Conservation (phyloP, 805 yeast genomes). For the Starmerella tilneyi region DNA sequence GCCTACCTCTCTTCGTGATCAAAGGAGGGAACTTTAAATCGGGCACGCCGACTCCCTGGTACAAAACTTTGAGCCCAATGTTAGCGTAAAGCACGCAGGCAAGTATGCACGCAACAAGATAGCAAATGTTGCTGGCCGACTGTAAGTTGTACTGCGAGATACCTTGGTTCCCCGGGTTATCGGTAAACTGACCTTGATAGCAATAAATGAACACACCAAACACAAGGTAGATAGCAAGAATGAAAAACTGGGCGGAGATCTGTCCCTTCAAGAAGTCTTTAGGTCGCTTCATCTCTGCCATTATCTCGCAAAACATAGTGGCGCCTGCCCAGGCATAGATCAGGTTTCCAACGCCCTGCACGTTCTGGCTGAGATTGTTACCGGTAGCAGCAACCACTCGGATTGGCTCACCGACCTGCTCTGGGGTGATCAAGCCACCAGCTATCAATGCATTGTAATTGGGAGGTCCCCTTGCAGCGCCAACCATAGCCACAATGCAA, state of each 20-base stretch:
- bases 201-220: constrained; percentile 38
- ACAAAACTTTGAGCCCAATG: constrained; percentile 38
- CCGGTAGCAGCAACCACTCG: constrained; percentile 4
- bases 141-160: constrained; percentile 30
- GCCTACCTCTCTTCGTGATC: constrained; percentile 31
- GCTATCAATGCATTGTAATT: constrained; percentile 25
- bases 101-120: constrained; percentile 35
- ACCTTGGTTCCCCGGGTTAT: constrained; percentile 36
- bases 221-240: constrained; percentile 35
- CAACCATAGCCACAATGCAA: constrained; percentile 39
- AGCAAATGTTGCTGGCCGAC: constrained; percentile 33
- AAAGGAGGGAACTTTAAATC: constrained; percentile 31
- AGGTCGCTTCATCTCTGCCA: constrained; percentile 42
- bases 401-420: constrained; percentile 2
- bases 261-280: constrained; percentile 42
- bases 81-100: constrained; percentile 42
- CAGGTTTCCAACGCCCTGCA: constrained; percentile 34
- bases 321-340: constrained; percentile 45
- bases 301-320: constrained; percentile 39
- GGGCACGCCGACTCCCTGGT: constrained; percentile 34
- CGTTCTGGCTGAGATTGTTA: constrained; percentile 7
- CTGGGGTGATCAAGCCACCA: neutral
- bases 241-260: constrained; percentile 36
- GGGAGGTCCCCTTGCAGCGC: constrained; percentile 30
- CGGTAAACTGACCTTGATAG: constrained; percentile 39